A percentile compares a stretch with the other conserved stretches of the same genome.
Conservation (phyloP, 371 early-diverging fungal species). For the Mortierella sp. region DNA sequence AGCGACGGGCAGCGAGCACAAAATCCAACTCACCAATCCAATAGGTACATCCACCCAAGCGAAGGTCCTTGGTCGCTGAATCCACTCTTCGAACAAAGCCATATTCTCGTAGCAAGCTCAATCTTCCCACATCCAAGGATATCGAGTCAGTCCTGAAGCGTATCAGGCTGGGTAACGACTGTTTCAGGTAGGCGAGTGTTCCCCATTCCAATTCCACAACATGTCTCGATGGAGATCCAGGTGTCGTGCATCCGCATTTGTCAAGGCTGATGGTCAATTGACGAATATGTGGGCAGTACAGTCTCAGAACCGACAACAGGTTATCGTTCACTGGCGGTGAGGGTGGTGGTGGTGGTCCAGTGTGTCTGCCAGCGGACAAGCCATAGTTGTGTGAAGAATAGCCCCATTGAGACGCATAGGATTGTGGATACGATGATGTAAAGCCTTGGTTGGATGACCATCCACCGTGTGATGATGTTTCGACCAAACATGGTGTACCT, state of each 20-base stretch:
- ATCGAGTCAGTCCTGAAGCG: constrained; percentile 11
- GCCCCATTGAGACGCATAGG: too few relatives aligned
- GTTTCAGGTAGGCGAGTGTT: constrained; percentile 1
- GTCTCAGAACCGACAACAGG: neutral
- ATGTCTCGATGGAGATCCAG: neutral
- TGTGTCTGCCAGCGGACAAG: too few relatives aligned
- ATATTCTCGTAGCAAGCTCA: neutral
- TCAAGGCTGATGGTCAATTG: constrained; percentile 1
- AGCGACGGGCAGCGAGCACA: neutral
- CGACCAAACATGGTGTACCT: neutral
- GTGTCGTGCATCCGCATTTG: neutral
- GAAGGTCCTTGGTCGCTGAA: neutral
- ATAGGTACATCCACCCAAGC: constrained; percentile 10
- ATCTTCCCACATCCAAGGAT: neutral
- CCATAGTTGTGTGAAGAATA: too few relatives aligned
- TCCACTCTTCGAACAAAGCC: constrained; percentile 8
- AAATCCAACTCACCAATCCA: constrained; percentile 10
- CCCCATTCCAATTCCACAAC: neutral
- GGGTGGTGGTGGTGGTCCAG: too few relatives aligned
- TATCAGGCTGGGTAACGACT: constrained; percentile 1
- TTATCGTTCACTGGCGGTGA: neutral
- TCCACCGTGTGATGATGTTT: too few relatives aligned
- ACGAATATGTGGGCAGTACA: constrained; percentile 3
- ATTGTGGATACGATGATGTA: too few relatives aligned
- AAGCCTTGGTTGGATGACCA: too few relatives aligned